A percentile compares a stretch with the other conserved stretches of the same genome.
Conservation (phyloP, 345 rosid genomes). For the Lumnitzera littorea region DNA sequence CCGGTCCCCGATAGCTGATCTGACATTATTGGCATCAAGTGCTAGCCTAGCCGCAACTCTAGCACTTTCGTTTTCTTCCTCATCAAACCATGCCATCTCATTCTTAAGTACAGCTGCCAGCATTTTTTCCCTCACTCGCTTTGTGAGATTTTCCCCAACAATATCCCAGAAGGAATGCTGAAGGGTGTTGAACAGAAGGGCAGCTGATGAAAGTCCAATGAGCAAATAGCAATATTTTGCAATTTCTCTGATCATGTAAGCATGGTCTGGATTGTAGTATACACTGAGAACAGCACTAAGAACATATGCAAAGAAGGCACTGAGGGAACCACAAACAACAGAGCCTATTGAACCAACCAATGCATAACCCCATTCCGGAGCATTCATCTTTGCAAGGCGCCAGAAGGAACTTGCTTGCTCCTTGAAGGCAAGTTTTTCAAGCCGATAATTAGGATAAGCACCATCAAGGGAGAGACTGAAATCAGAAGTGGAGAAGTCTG, state of each 20-base stretch:
- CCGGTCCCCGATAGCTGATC: constrained; percentile 97
- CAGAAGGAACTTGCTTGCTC: constrained; percentile 96
- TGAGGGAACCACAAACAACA: constrained; percentile 78
- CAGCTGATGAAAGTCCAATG: constrained; percentile 93
- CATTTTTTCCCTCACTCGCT: constrained; percentile 95
- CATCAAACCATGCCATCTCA: constrained; percentile 99
- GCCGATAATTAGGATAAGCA: constrained; percentile 59
- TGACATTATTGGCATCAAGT: constrained; percentile 94
- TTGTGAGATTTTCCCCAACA: constrained; percentile 95
- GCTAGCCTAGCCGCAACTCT: constrained; percentile 85
- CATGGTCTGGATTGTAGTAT: constrained; percentile 80
- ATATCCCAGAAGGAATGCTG: constrained; percentile 99
- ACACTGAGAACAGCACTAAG: constrained; percentile 89
- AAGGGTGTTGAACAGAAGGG: constrained; percentile 81
- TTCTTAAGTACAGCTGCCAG: constrained; percentile 77
- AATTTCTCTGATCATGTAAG: constrained; percentile 78
- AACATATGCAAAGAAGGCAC: constrained; percentile 94
- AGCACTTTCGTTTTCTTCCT: constrained; percentile 93
- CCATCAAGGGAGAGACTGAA: constrained; percentile 86
- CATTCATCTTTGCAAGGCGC: constrained; percentile 96
- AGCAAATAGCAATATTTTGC: constrained; percentile 83
- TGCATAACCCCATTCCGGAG: constrained; percentile 96
- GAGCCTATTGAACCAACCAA: constrained; percentile 87
- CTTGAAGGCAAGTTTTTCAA: constrained; percentile 85
- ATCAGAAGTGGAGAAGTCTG: constrained; percentile 98